phyloP scores from a whole-genome alignment of 805 yeast genomes.

The Yarrowia divulgata region DNA sequence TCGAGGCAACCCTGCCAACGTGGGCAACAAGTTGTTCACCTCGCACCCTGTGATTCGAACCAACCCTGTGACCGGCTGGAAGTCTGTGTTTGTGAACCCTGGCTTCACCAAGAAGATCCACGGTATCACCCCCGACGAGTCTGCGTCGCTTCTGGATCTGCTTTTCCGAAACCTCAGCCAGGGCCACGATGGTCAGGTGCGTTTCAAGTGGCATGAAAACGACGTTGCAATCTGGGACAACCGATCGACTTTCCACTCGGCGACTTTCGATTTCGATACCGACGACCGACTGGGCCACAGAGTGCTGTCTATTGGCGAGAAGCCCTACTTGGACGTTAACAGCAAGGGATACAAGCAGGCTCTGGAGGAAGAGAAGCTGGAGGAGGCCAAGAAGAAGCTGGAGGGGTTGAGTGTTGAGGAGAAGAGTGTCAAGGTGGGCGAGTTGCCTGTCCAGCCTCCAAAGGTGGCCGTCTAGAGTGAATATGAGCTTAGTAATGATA shows the following conservation, averaged over 20 bases:
- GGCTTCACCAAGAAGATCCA: slow-evolving; percentile 63
- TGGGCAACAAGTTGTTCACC: slow-evolving; percentile 57
- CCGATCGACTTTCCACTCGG: slow-evolving; percentile 58
- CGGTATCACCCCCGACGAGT: slow-evolving; percentile 73
- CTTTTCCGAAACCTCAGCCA: slow-evolving; percentile 58
- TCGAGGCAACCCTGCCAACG: slow-evolving; percentile 45
- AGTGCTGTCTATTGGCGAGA: slow-evolving; percentile 25
- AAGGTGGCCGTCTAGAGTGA: slow-evolving; percentile 5
- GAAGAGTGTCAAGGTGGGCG: neutral
- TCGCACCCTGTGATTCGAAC: slow-evolving; percentile 59
- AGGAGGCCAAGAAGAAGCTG: slow-evolving; percentile 42
- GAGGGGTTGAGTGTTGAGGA: neutral
- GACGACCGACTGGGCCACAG: slow-evolving; percentile 9
- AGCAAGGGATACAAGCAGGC: slow-evolving; percentile 12
- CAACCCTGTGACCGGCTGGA: slow-evolving; percentile 60
- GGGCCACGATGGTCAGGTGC: slow-evolving; percentile 57
- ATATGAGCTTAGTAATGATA: too few species aligned
- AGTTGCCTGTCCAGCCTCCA: slow-evolving; percentile 8
- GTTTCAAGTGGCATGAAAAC: slow-evolving; percentile 61
- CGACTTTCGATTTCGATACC: slow-evolving; percentile 56
- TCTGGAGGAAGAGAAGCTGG: slow-evolving; percentile 40
- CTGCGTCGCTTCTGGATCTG: slow-evolving; percentile 62
- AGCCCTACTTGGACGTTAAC: slow-evolving; percentile 17
- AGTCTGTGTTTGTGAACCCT: slow-evolving; percentile 55
- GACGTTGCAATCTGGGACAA: slow-evolving; percentile 64